Evolutionary conservation across 1,284 basidiomycete species (phyloP).

Genomic region (Rhodotorula sp.): DNA sequence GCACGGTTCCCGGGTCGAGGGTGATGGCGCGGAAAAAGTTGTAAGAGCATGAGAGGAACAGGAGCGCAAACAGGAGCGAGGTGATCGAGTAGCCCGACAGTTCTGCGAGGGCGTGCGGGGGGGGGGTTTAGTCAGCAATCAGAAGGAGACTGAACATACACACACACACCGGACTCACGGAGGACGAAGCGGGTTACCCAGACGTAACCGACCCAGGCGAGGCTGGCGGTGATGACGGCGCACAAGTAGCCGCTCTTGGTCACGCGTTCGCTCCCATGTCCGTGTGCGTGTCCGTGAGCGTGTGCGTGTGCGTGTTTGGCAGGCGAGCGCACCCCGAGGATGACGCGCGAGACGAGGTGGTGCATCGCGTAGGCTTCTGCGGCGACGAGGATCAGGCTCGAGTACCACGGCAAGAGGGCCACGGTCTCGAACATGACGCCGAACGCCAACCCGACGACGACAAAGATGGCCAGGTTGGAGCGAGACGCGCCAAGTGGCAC

Average conservation of each 20-base stretch:
- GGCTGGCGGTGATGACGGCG: conserved; percentile 79
- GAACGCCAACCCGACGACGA: conserved; percentile 74
- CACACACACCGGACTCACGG: background rate
- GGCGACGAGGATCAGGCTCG: conserved; percentile 73
- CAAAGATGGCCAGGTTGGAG: conserved; percentile 76
- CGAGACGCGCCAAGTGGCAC: conserved; percentile 54
- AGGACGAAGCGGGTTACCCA: conserved; percentile 74
- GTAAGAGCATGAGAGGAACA: conserved; percentile 71
- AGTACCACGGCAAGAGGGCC: conserved; percentile 82
- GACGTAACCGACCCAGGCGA: conserved; percentile 81
- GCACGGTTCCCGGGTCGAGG: conserved; percentile 86
- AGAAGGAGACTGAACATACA: too few species aligned
- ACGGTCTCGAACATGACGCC: conserved; percentile 80
- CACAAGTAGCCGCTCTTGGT: conserved; percentile 75
- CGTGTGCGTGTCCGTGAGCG: too few species aligned
- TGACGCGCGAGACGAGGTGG: conserved; percentile 79
- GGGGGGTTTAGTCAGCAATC: too few species aligned
- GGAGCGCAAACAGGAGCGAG: conserved; percentile 72
- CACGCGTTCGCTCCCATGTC: conserved; percentile 46
- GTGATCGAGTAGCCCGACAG: conserved; percentile 63
- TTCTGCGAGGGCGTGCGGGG: background rate
- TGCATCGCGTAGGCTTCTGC: conserved; percentile 80
- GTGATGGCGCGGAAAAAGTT: conserved; percentile 88
- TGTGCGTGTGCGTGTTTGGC: too few species aligned
- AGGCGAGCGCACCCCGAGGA: conserved; percentile 65